Evolutionary conservation across 148 eudicot species (phyloP), one percentile per base, ranked within the genome.

Genomic region (Hydrangea macrophylla): DNA sequence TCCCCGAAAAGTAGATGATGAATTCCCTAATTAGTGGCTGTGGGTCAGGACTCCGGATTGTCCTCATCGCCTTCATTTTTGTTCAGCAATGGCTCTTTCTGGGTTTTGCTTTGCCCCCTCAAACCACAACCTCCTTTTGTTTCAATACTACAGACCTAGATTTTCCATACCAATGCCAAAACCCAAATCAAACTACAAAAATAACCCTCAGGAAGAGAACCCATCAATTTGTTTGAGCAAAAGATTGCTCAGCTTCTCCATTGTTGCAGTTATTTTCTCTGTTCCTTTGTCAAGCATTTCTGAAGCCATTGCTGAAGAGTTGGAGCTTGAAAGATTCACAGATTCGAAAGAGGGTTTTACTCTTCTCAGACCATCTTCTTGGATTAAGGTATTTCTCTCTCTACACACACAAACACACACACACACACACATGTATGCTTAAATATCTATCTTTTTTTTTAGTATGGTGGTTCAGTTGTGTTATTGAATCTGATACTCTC

Each of bases 331-430:
- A 48, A 79, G 79, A 76, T 92, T 86, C 78, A 83, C 83, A 7
- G 96, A 92, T 82, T 64, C 78, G 1, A 59, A 68, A 26, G 70
- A 80, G 66, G 98, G 98, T 24, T 92, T 92, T 71, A 84, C 96
- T 54, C 84, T 92, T 73, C 89, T 92, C 64, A 64, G 9, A 56
- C 96, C 98, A 55, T 69, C 82, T 75, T 88, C 98, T 42, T 92
- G 89, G 81, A 71, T 72, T 50, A 83, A 92, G 89, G 96, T 84
- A 9, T 56, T n/a, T 62, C 36, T 18, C 10, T 30, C 18, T 23
- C 23, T 18, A 35, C n/a, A n/a, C n/a, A n/a, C n/a, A n/a, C n/a
- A n/a, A n/a, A n/a, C n/a, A n/a, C n/a, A n/a, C n/a, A n/a, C n/a
- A n/a, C n/a, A n/a, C n/a, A n/a, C n/a, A n/a, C n/a, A n/a, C n/a